Evolutionary conservation across 2,329 filamentous ascomycete species (phyloP), one percentile per base, ranked within the genome.

Genomic region (Chrysoporthe austroafricana): DNA sequence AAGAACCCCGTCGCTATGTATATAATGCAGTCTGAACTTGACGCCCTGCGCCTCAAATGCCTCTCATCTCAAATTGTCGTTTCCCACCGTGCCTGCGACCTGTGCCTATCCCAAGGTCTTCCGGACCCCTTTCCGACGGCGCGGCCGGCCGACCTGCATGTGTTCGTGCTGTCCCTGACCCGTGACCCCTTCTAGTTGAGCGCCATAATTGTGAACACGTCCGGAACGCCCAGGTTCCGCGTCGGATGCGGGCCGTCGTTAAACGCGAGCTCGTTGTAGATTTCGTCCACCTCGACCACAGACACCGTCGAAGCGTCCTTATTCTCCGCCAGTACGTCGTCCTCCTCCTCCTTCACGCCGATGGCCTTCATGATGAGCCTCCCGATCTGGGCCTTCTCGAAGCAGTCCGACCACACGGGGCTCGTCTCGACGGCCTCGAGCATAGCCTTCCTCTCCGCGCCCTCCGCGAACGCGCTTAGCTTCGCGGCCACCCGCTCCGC

Each of bases 191-290:
- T 52, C 64, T 73, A 80, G 71, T 80, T 80, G 62, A 80, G 42
- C 1, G 76, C 72, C 74, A 80, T 75, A 64, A 80, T 79, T 13
- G 73, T 76, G 65, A 80, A 78, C 0, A 78, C 78, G 72, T 77
- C 76, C 0, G 77, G 78, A 66, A 78, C 56, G 0, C 78, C 79
- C 72, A 79, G 79, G 48, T 78, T 77, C 67, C 76, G 74, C 58
- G 75, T 74, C 14, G 74, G 73, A 44, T 66, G 69, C 44, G 77
- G 71, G 68, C 62, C 66, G 34, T 76, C 73, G 42, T 74, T 74
- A 5, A 73, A 73, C 64, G 73, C 73, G 54, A 70, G 34, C 52
- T 64, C 57, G 16, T 72, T 71, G 26, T 72, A 64, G 16, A 71
- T 66, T 34, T 72, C 72, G 21, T 72, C 58, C 26, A 69, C 62